Evolutionary conservation across 352 stramenopile species (phyloP).

Genomic region (Phytophthora cryptogea): DNA sequence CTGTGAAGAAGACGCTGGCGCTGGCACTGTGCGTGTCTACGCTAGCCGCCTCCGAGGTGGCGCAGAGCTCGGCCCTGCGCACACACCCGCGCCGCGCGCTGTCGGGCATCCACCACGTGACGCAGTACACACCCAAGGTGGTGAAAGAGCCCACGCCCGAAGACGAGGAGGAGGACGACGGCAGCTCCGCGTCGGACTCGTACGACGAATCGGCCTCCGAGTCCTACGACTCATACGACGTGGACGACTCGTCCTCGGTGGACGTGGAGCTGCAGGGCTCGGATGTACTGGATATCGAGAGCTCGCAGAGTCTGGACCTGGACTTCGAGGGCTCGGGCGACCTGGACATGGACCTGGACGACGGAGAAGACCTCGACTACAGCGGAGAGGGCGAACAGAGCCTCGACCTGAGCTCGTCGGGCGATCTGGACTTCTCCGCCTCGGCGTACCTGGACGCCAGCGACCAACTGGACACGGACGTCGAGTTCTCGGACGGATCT

Average conservation of each 20-base stretch:
- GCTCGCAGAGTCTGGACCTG: conserved; percentile 31
- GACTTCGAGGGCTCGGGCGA: conserved; percentile 15
- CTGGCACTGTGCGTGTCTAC: conserved; percentile 36
- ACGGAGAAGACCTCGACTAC: conserved; percentile 34
- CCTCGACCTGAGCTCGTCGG: conserved; percentile 29
- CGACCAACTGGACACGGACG: conserved; percentile 36
- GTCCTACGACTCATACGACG: conserved; percentile 29
- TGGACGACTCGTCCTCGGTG: conserved; percentile 21
- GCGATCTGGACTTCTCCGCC: conserved; percentile 32
- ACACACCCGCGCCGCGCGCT: conserved; percentile 25
- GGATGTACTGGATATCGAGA: conserved; percentile 31
- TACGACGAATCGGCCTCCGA: conserved; percentile 26
- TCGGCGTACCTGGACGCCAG: conserved; percentile 32
- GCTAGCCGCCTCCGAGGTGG: conserved; percentile 26
- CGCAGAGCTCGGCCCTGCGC: conserved; percentile 26
- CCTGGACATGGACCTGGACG: conserved; percentile 38
- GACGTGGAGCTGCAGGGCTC: conserved; percentile 24
- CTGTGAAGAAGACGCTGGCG: conserved; percentile 42
- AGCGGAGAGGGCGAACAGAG: conserved; percentile 28
- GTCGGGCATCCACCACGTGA: conserved; percentile 39
- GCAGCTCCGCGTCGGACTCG: not conserved
- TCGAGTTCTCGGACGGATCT: conserved; percentile 38
- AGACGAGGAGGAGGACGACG: conserved; percentile 12
- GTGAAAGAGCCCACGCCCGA: conserved; percentile 22
- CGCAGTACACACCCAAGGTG: conserved; percentile 37